phyloP scores from a whole-genome alignment of 495 filamentous ascomycete species.

The Penicillium malachiteum region DNA sequence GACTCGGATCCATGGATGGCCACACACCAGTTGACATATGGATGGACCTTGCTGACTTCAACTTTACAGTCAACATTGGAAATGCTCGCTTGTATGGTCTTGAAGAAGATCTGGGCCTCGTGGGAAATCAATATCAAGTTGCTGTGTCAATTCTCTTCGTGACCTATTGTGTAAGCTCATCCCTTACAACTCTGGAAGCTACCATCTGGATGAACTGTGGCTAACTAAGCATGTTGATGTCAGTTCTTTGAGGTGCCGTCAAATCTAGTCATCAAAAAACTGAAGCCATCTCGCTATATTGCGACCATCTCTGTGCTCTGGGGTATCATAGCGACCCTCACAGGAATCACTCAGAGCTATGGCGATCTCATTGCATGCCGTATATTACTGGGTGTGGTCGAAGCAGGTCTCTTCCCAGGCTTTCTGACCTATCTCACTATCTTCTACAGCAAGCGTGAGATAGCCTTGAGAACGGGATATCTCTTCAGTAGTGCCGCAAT shows the following conservation, averaged over 20 bases:
- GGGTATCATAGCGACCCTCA: slow-evolving; percentile 70
- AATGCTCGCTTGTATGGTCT: slow-evolving; percentile 69
- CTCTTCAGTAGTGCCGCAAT: slow-evolving; percentile 75
- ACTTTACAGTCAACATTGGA: slow-evolving; percentile 66
- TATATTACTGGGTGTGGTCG: slow-evolving; percentile 54
- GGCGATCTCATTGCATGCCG: slow-evolving; percentile 55
- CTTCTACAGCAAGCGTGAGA: slow-evolving; percentile 72
- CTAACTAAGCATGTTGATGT: background rate
- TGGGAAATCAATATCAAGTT: slow-evolving; percentile 65
- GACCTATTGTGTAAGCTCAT: slow-evolving; percentile 55
- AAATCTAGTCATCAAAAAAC: slow-evolving; percentile 78
- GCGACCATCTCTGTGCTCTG: slow-evolving; percentile 60
- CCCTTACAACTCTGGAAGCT: background rate
- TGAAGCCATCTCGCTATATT: slow-evolving; percentile 73
- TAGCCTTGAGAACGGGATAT: slow-evolving; percentile 72
- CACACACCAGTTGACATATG: too few relatives aligned
- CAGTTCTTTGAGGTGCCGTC: slow-evolving; percentile 47
- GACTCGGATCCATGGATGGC: too few relatives aligned
- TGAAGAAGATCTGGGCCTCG: slow-evolving; percentile 63
- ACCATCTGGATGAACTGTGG: background rate
- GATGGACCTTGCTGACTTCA: background rate
- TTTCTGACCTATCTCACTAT: slow-evolving; percentile 69
- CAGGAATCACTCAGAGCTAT: slow-evolving; percentile 62
- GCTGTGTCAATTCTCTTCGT: slow-evolving; percentile 73
- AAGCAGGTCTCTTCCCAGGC: slow-evolving; percentile 55